Conservation (phyloP, 1,139 yeast species). For the Pichia inconspicua region DNA sequence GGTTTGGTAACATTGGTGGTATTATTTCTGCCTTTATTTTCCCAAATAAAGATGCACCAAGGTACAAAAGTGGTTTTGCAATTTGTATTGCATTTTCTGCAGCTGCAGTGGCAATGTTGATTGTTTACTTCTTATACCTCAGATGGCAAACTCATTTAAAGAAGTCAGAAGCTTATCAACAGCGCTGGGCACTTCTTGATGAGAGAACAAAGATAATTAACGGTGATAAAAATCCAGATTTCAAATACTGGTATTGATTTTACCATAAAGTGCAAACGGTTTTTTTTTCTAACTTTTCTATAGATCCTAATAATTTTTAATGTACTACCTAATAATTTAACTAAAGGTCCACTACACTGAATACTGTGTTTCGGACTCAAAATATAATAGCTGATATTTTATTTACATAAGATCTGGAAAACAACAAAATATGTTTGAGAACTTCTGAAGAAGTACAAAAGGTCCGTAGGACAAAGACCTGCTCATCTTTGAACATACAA, state of each 20-base stretch:
- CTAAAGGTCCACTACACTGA: too few species aligned
- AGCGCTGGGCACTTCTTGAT: conserved; percentile 38
- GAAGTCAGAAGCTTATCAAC: conserved; percentile 29
- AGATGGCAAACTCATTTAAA: conserved; percentile 39
- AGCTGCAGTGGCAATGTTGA: conserved; percentile 41
- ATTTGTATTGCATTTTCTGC: conserved; percentile 46
- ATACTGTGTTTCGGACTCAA: too few species aligned
- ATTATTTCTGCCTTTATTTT: conserved; percentile 62
- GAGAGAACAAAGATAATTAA: conserved; percentile 42
- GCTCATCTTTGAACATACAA: too few species aligned
- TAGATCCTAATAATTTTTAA: not conserved
- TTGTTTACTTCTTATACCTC: conserved; percentile 38
- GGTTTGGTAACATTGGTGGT: conserved; percentile 81
- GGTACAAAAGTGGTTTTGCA: conserved; percentile 48
- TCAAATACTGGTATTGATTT: conserved; percentile 27
- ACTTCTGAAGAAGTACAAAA: too few species aligned
- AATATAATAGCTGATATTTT: too few species aligned
- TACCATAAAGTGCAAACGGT: not conserved
- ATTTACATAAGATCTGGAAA: too few species aligned
- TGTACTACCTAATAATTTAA: not conserved
- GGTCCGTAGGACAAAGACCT: too few species aligned
- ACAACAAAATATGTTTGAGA: too few species aligned
- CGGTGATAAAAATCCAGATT: conserved; percentile 65
- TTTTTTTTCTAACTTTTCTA: not conserved
- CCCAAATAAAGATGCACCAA: conserved; percentile 51